Evolutionary conservation across 148 eudicot species (phyloP), one percentile per base, ranked within the genome.

Genomic region (Tetragonia tetragonoides): DNA sequence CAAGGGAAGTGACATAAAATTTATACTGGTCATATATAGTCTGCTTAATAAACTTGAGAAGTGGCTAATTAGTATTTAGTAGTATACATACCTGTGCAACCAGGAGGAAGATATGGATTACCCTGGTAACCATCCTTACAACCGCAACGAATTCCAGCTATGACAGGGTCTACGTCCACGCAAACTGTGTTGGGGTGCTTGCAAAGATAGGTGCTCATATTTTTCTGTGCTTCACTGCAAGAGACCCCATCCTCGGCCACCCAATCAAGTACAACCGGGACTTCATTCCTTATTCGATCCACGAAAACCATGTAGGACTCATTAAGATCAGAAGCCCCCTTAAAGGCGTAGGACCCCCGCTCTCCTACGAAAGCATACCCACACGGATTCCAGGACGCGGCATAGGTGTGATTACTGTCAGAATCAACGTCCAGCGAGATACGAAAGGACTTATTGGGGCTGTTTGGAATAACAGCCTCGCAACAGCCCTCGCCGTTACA

Each of bases 361-460:
- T 85, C 90, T 0, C 88, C 93, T 17, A 88, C 3, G 51, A 91
- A 91, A 4, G 90, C 81, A 38, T 73, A 80, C 40, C 85, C 69
- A 28, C 91, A 88, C 20, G 84, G 88, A 41, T 84, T 61, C 41
- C 83, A 88, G 0, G 79, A 67, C 46, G 57, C 69, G 0, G 87
- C 77, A 0, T 10, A 0, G 0, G 84, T 78, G 69, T 86, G 89
- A 20, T 83, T 83, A 0, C 6, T 28, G 34, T 28, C 37, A 74
- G 18, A 41, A 61, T 66, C 5, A 28, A 28, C 34, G 34, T 28
- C 34, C 34, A 28, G 34, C 34, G 34, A 28, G 34, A 28, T 28
- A 28, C 34, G 34, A 28, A 28, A 28, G 34, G 34, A 28, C 6
- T 0, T 1, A 14, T 66, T 39, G 5, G 63, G 10, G 0, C 1